Evolutionary conservation across 805 yeast species (phyloP), one percentile per base, ranked within the genome.

Genomic region (Yarrowia alimentaria): DNA sequence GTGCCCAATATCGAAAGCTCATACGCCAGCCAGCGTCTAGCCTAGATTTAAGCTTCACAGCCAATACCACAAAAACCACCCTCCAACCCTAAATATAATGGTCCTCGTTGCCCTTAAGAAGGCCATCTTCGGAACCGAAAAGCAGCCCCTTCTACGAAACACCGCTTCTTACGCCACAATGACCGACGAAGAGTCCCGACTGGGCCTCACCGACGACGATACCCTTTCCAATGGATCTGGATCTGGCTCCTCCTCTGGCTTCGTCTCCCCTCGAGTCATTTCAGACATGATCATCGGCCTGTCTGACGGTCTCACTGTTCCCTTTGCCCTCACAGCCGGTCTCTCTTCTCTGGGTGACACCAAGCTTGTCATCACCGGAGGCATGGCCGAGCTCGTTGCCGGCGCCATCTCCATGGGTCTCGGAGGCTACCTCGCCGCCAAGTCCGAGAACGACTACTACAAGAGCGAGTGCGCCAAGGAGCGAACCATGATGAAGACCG

Each of bases 341-440:
- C 75, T 91, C 52, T 84, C 95, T 1, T 83, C 94, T 1, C 75
- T 91, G 49, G 99, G 99, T 49, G 85, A 87, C 65, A 73, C 96
- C 13, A 84, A 79, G 65, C 76, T 91, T 56, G 99, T 91, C 47
- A 89, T 91, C 55, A 89, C 98, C 20, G 99, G 98, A 74, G 99
- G 98, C 18, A 79, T 91, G 77, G 98, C 98, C 8, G 99, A 91
- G 71, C 78, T 91, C 58, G 94, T 91, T 3, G 85, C 96, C 5
- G 99, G 99, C 42, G 95, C 98, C 35, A 90, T 91, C 49, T 85
- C 95, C 21, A 91, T 91, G 99, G 98, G 99, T 7, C 78, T 91
- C 51, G 99, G 99, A 53, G 99, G 99, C 22, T 91, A 79, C 66
- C 73, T 91, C 52, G 99, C 98, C 22, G 99, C 99, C 33, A 84